These are phyloP conservation scores for Starmerella roubikii DNA, from an alignment of 805 yeast species.

Conservation along the genomic window DNA sequence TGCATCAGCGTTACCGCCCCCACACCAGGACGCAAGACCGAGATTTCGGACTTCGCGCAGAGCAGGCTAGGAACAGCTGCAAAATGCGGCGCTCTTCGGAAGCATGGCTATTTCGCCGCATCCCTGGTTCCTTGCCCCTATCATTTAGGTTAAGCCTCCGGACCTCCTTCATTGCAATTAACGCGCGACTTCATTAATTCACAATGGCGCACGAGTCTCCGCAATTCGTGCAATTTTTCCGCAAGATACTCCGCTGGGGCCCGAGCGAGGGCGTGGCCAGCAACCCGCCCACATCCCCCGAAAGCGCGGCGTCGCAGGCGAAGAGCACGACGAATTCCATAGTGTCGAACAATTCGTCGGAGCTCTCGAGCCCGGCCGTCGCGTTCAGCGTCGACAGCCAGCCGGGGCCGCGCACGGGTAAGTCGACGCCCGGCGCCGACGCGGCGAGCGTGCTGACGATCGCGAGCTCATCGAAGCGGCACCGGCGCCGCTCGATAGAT, in stretches of 20 bases:
- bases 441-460: constrained; percentile 28
- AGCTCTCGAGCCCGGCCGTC: background rate
- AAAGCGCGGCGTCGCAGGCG: background rate
- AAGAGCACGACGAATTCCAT: background rate
- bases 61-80: too few species aligned
- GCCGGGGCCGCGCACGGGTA: background rate
- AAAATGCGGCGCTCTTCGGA: too few species aligned
- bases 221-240: background rate
- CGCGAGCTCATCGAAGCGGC: constrained; percentile 27
- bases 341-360: background rate
- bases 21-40: too few species aligned
- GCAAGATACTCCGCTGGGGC: constrained; percentile 1
- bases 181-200: too few species aligned
- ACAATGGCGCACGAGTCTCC: too few species aligned
- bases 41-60: too few species aligned
- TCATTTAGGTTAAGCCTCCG: too few species aligned
- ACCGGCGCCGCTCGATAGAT: constrained; percentile 26
- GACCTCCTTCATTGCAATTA: too few species aligned
- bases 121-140: too few species aligned
- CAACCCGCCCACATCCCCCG: background rate
- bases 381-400: background rate
- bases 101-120: too few species aligned
- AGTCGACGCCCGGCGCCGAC: constrained; percentile 18
- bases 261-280: background rate
- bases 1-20: too few species aligned